Conservation (phyloP, 1,284 basidiomycete species). For the Vanrija pseudolonga region DNA sequence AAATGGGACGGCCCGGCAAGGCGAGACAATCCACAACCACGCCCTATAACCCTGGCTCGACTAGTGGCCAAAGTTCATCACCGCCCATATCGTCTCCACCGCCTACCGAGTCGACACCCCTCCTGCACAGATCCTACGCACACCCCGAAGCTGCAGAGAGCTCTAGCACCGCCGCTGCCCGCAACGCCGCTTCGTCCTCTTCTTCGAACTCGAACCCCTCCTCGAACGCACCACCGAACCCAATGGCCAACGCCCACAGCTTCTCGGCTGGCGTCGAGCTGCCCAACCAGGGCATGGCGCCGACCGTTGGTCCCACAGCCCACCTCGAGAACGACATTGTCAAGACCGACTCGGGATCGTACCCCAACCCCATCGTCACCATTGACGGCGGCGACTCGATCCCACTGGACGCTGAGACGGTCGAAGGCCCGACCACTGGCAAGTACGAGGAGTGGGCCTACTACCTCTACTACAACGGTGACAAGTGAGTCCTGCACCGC, state of each 20-base stretch:
- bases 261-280: slow-evolving; percentile 1
- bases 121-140: too few relatives aligned
- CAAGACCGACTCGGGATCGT: not conserved
- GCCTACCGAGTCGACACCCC: too few relatives aligned
- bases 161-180: too few relatives aligned
- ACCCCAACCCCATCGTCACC: not conserved
- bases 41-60: too few relatives aligned
- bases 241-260: not conserved
- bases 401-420: not conserved
- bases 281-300: slow-evolving; percentile 1
- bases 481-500: slow-evolving; percentile 1
- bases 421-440: slow-evolving; percentile 10
- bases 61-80: too few relatives aligned
- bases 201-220: too few relatives aligned
- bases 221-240: too few relatives aligned
- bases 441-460: slow-evolving; percentile 20
- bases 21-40: too few relatives aligned
- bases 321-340: not conserved
- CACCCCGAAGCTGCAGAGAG: too few relatives aligned
- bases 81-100: too few relatives aligned
- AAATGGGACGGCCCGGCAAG: too few relatives aligned
- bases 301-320: not conserved
- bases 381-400: slow-evolving; percentile 1
- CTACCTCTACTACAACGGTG: slow-evolving; percentile 18
- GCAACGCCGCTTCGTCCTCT: too few relatives aligned